phyloP scores from a whole-genome alignment of 2,329 filamentous ascomycete genomes.

The Ophiostoma tasmaniense region DNA sequence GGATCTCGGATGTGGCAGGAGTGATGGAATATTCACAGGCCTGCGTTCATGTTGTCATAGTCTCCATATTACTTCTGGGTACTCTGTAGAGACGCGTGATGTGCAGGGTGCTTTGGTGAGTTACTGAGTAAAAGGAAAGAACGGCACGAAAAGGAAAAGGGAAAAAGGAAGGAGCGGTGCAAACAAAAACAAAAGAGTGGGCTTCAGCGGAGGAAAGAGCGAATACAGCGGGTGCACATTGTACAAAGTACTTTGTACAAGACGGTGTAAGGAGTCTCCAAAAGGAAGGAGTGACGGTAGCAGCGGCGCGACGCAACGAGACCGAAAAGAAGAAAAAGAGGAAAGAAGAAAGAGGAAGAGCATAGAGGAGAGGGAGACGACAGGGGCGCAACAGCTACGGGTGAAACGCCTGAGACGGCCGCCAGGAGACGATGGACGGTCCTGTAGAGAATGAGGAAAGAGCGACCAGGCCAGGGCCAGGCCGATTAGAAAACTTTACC shows the following conservation, averaged over 20 bases:
- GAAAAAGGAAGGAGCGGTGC: neutral
- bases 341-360: neutral
- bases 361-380: neutral
- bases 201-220: neutral
- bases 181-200: neutral
- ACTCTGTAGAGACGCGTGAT: neutral
- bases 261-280: neutral
- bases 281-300: neutral
- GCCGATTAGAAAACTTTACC: neutral
- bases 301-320: neutral
- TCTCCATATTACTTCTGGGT: neutral
- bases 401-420: neutral
- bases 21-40: constrained; percentile 5
- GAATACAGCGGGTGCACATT: neutral
- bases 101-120: neutral
- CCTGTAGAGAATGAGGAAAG: neutral
- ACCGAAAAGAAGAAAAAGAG: neutral
- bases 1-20: neutral
- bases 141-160: neutral
- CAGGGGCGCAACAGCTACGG: neutral
- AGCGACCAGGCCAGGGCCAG: neutral
- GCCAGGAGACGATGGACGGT: neutral
- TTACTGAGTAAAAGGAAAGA: neutral
- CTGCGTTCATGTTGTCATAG: constrained; percentile 3
- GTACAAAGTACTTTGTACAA: too few species aligned